Conservation (phyloP, 2,329 filamentous ascomycete species). For the Ceratocystis diversiconidia region DNA sequence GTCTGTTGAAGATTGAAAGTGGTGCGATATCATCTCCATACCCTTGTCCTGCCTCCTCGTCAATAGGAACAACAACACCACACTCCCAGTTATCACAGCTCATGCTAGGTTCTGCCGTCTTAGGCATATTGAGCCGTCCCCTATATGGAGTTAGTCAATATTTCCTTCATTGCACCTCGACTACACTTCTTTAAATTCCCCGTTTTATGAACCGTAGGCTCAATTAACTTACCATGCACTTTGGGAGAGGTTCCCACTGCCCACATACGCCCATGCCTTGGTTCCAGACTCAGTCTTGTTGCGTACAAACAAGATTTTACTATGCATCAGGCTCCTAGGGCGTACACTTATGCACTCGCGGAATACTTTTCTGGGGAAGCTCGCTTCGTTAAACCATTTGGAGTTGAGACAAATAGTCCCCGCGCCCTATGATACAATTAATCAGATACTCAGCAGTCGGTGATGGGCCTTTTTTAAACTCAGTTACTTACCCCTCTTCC, state of each 20-base stretch:
- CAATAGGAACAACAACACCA: constrained; percentile 61
- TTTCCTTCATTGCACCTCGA: not conserved
- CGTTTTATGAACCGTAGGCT: too few relatives aligned
- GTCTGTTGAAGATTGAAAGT: constrained; percentile 6
- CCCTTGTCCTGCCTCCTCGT: constrained; percentile 1
- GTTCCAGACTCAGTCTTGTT: constrained; percentile 20
- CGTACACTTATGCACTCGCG: constrained; percentile 63
- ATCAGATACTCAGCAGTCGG: not conserved
- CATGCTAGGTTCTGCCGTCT: constrained; percentile 55
- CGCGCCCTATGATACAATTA: constrained; percentile 40
- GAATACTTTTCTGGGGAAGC: constrained; percentile 59
- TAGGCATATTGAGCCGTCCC: constrained; percentile 65
- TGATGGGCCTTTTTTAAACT: not conserved
- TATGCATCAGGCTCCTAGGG: constrained; percentile 68
- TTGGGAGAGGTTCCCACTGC: constrained; percentile 84
- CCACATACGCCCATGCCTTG: constrained; percentile 66
- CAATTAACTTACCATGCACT: constrained; percentile 61
- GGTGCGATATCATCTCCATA: constrained; percentile 7
- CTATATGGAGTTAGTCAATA: constrained; percentile 29
- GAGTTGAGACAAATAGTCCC: constrained; percentile 72
- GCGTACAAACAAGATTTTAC: constrained; percentile 53
- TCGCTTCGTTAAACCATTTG: constrained; percentile 54
- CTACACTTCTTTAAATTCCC: too few relatives aligned
- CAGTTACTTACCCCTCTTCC: constrained; percentile 38
- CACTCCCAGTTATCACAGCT: constrained; percentile 93